Base-by-base conservation (phyloP, 306 rosid species). In the Aeschynomene evenia region DNA sequence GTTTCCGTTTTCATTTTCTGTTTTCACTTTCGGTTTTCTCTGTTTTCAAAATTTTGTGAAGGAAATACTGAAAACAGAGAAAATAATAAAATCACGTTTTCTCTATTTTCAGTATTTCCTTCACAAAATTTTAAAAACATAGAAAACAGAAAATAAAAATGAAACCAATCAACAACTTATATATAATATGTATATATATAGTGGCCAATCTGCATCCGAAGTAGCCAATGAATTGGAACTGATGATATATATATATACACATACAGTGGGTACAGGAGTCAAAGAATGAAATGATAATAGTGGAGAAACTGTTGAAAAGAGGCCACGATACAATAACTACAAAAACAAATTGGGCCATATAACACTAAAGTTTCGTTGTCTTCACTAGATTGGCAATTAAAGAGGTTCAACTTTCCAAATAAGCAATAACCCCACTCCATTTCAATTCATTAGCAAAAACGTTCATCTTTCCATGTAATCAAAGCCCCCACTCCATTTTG, bases 261-360 rank as follows among this genome's bases (percentile, higher is more conserved):
- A 71, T 48, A 34, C 14, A 19, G 46, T 6, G n/a, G 7, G 14
- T 43, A 51, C 12, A 61, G 15, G 51, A 21, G 70, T 74, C 79
- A 70, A 50, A 40, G 61, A 57, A 57, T n/a, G 9, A 64, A 74
- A 72, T 79, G 60, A 82, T 69, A 48, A 23, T 62, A 85, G 84
- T 86, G 88, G 87, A 71, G 82, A 73, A 76, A 85, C 83, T 85
- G 79, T 79, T 72, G 60, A 56, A 57, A 72, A 65, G 78, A 73
- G 39, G 68, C 51, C 79, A 71, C 71, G 45, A 75, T 26, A n/a
- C n/a, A 49, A 28, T 64, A 13, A n/a, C n/a, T 43, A 23, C 18
- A 58, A 48, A 42, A 49, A 53, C 72, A 73, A 66, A 66, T 22
- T 67, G 82, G 71, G 62, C 68, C 77, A 55, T 55, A 23, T 28